Base-by-base conservation (phyloP, 495 filamentous ascomycete genomes). In the Aspergillus sclerotiicarbonarius region DNA sequence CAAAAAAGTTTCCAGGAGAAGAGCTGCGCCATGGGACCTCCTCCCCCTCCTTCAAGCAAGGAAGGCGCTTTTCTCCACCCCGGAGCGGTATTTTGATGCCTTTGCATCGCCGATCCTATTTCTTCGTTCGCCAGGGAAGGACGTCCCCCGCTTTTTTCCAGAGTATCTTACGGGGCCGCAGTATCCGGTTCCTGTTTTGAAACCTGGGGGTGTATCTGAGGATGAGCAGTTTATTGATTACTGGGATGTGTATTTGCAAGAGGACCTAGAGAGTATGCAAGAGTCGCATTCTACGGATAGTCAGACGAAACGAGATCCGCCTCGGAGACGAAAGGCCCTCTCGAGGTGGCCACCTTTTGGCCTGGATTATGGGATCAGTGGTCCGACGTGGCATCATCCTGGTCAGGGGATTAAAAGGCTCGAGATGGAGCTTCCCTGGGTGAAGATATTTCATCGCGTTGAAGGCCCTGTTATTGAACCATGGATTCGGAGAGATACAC, bases 101-200 rank as follows among this genome's bases (percentile, higher is more conserved):
- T 85, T 87, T 60, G 83, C 84, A 1, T 84, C 81, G 6, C 83
- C 84, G 0, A 68, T 83, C 8, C 71, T 84, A 4, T 84, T 85
- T 62, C 81, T 86, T 39, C 76, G 84, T 29, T 78, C 80, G 0
- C 61, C 80, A 0, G 77, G 74, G 1, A 67, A 65, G 21, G 72
- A 76, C 25, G 62, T 77, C 0, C 79, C 78, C 1, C 59, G 59
- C 15, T 13, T 45, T 0, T 75, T 71, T 43, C 72, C 75, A 1
- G 46, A 56, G 25, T 78, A 76, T 51, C 59, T 65, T 5, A 75
- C 67, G 0, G 72, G 75, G 0, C 64, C 68, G 5, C 69, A 66
- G n/a, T 69, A 76, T 54, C 71, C 75, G 4, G 44, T 71, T 8
- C 75, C 75, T 0, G 63, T 75, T 0, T 47, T 74, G 9, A 54